Percentiles rank a stretch among this genome's conserved stretches.
These are phyloP conservation scores for Kuraishia borneana DNA, from an alignment of 805 yeast genomes.

Conservation along the genomic window DNA sequence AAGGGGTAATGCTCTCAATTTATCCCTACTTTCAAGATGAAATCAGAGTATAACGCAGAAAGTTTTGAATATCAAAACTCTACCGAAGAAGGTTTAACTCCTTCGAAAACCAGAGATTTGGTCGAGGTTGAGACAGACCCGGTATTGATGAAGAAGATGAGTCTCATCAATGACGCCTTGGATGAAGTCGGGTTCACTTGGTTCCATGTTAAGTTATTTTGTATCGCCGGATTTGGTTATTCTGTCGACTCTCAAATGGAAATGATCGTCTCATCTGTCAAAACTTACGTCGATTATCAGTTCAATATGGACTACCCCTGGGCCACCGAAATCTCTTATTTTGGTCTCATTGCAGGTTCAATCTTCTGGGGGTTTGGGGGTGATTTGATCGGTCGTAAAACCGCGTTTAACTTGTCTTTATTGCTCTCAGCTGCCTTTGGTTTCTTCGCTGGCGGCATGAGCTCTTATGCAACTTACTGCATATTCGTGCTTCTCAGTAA, in stretches of 20 bases:
- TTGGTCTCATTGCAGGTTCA: constrained; percentile 42
- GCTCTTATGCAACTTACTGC: constrained; percentile 36
- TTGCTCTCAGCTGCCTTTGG: constrained; percentile 37
- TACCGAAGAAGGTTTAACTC: too few species aligned
- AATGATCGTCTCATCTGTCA: constrained; percentile 33
- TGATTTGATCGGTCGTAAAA: constrained; percentile 41
- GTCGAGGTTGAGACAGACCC: too few species aligned
- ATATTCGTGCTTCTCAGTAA: constrained; percentile 32
- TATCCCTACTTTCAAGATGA: too few species aligned
- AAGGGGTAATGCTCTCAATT: too few species aligned
- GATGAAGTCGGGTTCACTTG: constrained; percentile 54
- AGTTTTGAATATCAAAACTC: too few species aligned
- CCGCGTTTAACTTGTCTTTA: constrained; percentile 39
- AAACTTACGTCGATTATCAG: constrained; percentile 34
- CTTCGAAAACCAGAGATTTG: too few species aligned
- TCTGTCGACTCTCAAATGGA: constrained; percentile 42
- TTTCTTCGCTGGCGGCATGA: constrained; percentile 44
- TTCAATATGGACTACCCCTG: constrained; percentile 31
- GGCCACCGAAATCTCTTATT: constrained; percentile 33
- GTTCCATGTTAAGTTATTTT: constrained; percentile 38
- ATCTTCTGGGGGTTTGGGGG: constrained; percentile 46
- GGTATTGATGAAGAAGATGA: constrained; percentile 27
- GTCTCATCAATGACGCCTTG: constrained; percentile 38
- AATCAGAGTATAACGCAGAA: too few species aligned
- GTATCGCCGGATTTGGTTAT: constrained; percentile 46